Percentiles rank a stretch among this genome's conserved stretches.
Evolutionary conservation across 495 filamentous ascomycete species (phyloP).

Genomic region (Penicillium subrubescens): DNA sequence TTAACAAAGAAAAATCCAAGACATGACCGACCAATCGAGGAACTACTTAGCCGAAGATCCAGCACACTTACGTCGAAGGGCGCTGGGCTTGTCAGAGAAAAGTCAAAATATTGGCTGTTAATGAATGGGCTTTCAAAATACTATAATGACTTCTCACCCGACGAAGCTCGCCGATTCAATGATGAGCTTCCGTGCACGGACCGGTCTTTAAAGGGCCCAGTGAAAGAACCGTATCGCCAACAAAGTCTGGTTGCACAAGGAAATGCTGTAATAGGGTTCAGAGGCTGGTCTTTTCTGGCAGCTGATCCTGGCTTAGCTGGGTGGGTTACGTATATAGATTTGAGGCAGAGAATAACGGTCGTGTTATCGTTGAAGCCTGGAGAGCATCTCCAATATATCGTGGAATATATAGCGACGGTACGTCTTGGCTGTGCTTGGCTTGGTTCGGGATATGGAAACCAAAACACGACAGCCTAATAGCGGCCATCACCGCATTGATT

Average conservation of each 20-base stretch:
- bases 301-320: slow-evolving; percentile 25
- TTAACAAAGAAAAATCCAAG: neutral
- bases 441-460: neutral
- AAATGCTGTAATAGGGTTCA: slow-evolving; percentile 26
- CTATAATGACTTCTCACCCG: neutral
- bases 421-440: neutral
- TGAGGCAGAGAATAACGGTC: neutral
- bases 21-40: slow-evolving; percentile 13
- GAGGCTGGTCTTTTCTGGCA: slow-evolving; percentile 27
- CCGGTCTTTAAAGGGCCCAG: slow-evolving; percentile 22
- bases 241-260: slow-evolving; percentile 30
- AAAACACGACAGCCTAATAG: slow-evolving; percentile 1
- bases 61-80: slow-evolving; percentile 8
- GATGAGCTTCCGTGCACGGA: slow-evolving; percentile 23
- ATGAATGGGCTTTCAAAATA: slow-evolving; percentile 2
- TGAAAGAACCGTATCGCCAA: slow-evolving; percentile 44
- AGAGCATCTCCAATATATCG: neutral
- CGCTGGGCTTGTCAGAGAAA: slow-evolving; percentile 12
- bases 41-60: slow-evolving; percentile 20
- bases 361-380: neutral
- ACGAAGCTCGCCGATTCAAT: slow-evolving; percentile 5
- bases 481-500: neutral
- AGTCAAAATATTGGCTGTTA: neutral
- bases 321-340: slow-evolving; percentile 9
- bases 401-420: neutral